These are phyloP conservation scores for Curvularia hawaiiensis DNA, from an alignment of 2,329 filamentous ascomycete species.

Conservation along the genomic window DNA sequence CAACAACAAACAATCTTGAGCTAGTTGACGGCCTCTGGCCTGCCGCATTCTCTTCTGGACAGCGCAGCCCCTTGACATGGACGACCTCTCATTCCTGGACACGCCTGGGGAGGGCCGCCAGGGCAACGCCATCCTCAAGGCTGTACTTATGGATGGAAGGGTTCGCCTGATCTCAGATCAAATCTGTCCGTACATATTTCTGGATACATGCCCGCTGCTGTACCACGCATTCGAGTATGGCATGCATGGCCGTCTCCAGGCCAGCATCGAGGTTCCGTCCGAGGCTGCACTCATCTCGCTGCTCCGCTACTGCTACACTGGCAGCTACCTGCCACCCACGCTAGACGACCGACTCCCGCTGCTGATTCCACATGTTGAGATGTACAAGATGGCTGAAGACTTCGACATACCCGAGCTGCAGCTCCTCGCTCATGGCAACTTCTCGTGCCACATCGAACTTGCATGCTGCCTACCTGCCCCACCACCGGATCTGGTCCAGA, in stretches of 20 bases:
- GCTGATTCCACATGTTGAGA: slow-evolving; percentile 49
- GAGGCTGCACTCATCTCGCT: slow-evolving; percentile 43
- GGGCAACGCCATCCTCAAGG: slow-evolving; percentile 38
- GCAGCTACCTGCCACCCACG: slow-evolving; percentile 41
- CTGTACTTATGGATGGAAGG: slow-evolving; percentile 38
- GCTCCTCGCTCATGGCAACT: slow-evolving; percentile 47
- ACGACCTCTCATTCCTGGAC: slow-evolving; percentile 30
- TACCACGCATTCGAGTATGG: slow-evolving; percentile 49
- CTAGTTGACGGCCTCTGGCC: background rate
- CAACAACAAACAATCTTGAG: too few relatives aligned
- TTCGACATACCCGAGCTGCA: slow-evolving; percentile 50
- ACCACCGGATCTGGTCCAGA: slow-evolving; percentile 48
- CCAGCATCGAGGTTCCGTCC: slow-evolving; percentile 48
- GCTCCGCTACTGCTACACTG: slow-evolving; percentile 51
- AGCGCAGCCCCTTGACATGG: background rate
- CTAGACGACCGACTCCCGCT: slow-evolving; percentile 32
- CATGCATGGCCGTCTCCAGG: slow-evolving; percentile 33
- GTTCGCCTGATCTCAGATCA: slow-evolving; percentile 40
- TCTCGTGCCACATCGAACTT: slow-evolving; percentile 47
- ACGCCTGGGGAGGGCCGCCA: slow-evolving; percentile 12
- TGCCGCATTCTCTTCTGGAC: slow-evolving; percentile 1
- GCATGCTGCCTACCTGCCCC: slow-evolving; percentile 46
- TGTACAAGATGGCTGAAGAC: slow-evolving; percentile 49
- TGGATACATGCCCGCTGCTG: slow-evolving; percentile 47
- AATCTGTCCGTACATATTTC: slow-evolving; percentile 41